Base-by-base conservation (phyloP, 805 yeast species). In the Sungouiella blattae region DNA sequence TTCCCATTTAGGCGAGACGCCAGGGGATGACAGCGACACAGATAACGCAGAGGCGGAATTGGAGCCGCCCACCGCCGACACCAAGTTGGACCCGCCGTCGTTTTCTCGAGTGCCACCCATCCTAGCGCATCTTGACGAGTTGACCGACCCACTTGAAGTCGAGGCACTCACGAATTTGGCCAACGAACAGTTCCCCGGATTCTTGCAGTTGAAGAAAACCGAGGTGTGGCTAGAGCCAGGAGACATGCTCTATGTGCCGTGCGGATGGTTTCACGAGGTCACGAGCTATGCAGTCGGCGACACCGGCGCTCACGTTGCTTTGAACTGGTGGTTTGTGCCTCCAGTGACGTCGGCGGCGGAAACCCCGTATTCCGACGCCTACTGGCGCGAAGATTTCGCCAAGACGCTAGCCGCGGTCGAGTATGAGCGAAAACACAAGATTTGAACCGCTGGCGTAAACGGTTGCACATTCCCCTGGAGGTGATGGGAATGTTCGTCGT, bases 221-320 rank as follows among this genome's bases (percentile, higher is more conserved):
- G 62, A 69, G 12, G 77, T 78, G 1, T 62, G 71, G 51, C 44
- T 83, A 18, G 50, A 68, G 18, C 78, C 81, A 0, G 87, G 87
- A 0, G 78, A 82, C 32, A 76, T 80, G 80, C 54, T 83, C 15
- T 83, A 75, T 50, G 53, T 83, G 17, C 91, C 91, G 0, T 73
- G 84, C 1, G 88, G 91, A 3, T 83, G 89, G 89, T 83, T 83
- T 49, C 91, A 83, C 53, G 91, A 83, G 53, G 91, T 83, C 2
- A 73, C 85, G 1, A 79, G 86, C 7, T 80, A 65, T 53, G 80
- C 81, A 3, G 54, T 40, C 5, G 32, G 29, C 2, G 53, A 46
- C 11, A 51, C 50, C 18, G 31, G 46, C 8, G 58, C 67, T 3
- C 91, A 83, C 48, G 64, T 75, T 23, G 88, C 89, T 0, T 48